phyloP scores from a whole-genome alignment of 768 basidiomycete species.

The Boletus sp. region DNA sequence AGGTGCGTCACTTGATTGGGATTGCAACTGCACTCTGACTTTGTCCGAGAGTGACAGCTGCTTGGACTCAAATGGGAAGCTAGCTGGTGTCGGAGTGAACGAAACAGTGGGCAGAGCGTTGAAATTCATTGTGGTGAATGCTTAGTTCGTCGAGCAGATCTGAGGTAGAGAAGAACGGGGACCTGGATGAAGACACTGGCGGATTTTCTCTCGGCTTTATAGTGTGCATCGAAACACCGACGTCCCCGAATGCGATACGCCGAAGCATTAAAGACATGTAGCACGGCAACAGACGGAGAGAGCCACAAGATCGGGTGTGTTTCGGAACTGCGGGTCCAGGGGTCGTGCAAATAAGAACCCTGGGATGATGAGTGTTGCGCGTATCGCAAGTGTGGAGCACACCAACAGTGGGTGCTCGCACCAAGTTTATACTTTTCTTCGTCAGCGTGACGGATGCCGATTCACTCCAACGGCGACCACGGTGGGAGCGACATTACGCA shows the following conservation, averaged over 20 bases:
- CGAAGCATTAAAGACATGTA: conserved; percentile 2
- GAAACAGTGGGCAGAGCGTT: conserved; percentile 30
- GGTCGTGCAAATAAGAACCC: conserved; percentile 19
- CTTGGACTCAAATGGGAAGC: conserved; percentile 39
- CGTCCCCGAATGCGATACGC: conserved; percentile 1
- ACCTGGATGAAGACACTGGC: not conserved
- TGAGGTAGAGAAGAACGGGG: not conserved
- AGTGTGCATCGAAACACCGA: conserved; percentile 8
- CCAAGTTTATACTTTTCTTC: conserved; percentile 5
- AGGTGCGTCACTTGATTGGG: conserved; percentile 26
- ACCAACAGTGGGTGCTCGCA: conserved; percentile 1
- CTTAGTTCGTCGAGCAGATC: not conserved
- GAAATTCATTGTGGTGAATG: conserved; percentile 19
- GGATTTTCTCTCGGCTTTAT: conserved; percentile 18
- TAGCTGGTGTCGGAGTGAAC: conserved; percentile 32
- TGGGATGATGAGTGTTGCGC: conserved; percentile 10
- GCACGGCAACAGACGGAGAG: conserved; percentile 11
- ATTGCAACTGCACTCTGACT: conserved; percentile 32
- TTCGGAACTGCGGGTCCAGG: conserved; percentile 17
- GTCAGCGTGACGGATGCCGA: conserved; percentile 1
- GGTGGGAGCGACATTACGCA: conserved; percentile 20
- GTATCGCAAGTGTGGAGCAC: conserved; percentile 15
- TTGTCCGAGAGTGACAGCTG: conserved; percentile 32
- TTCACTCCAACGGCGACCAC: conserved; percentile 1
- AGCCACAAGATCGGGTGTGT: conserved; percentile 7